Base-by-base conservation (phyloP, 2,329 filamentous ascomycete species). In the Sporothrix brunneoviolacea region DNA sequence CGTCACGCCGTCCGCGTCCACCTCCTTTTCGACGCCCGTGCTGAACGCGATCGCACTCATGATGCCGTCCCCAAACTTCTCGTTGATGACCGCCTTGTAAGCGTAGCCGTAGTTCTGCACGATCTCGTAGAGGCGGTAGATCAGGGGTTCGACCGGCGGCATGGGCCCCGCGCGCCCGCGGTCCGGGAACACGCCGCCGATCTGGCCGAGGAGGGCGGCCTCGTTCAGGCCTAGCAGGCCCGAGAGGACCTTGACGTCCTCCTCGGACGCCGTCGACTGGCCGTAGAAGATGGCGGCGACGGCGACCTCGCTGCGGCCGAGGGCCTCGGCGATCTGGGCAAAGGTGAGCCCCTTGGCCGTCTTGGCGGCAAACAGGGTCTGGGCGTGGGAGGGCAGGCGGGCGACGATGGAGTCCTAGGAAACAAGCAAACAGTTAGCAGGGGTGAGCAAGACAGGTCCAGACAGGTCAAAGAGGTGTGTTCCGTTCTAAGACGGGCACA, bases 91-190 rank as follows among this genome's bases (percentile, higher is more conserved):
- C 1, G 90, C 91, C 76, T 96, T 96, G 71, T 94, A 96, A 1
- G 91, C 88, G 66, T 95, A 94, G 1, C 91, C 91, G 63, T 96
- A 96, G 67, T 95, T 97, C 72, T 96, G 91, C 55, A 97, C 84
- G 64, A 96, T 86, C 75, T 97, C 91, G 66, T 89, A 96, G 53
- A 96, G 67, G 3, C 91, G 76, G 68, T 97, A 97, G 63, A 96
- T 91, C 59, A 94, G 69, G 4, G 89, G 89, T 65, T 95, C 89
- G 53, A 80, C 83, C 0, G 88, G 88, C 1, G 88, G 88, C 87
- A 93, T 91, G 51, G 89, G 85, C 1, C 88, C 80, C 0, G 83
- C 79, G 48, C 82, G 76, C 30, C 91, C 91, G 3, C 91, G 80
- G 65, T 95, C 88, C 0, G 90, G 91, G 62, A 87, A 91, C 9